Conservation (phyloP, 2,329 filamentous ascomycete species). For the Trichoderma semiorbis region DNA sequence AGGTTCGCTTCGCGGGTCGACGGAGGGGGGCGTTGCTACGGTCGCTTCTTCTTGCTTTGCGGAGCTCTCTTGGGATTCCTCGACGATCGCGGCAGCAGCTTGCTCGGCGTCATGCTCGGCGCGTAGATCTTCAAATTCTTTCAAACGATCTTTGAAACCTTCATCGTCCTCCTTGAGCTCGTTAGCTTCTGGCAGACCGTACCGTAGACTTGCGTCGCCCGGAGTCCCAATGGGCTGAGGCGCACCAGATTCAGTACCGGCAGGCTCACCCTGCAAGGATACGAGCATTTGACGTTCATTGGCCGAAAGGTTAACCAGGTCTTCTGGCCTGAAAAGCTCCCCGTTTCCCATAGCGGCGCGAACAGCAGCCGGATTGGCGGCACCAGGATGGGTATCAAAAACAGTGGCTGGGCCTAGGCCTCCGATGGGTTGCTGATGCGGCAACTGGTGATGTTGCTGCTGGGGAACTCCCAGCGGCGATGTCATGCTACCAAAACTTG, state of each 20-base stretch:
- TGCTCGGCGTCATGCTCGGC: slow-evolving; percentile 64
- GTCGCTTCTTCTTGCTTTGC: background rate
- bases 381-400: slow-evolving; percentile 57
- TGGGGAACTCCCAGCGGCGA: slow-evolving; percentile 66
- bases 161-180: slow-evolving; percentile 53
- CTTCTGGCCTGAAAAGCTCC: slow-evolving; percentile 66
- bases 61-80: slow-evolving; percentile 13
- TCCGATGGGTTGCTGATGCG: slow-evolving; percentile 49
- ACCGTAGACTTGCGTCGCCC: slow-evolving; percentile 36
- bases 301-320: slow-evolving; percentile 62
- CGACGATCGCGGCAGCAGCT: slow-evolving; percentile 29
- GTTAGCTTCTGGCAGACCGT: slow-evolving; percentile 48
- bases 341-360: slow-evolving; percentile 33
- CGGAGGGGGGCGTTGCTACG: background rate
- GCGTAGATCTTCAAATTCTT: slow-evolving; percentile 77
- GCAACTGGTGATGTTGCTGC: slow-evolving; percentile 33
- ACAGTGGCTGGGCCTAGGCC: slow-evolving; percentile 64
- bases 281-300: slow-evolving; percentile 53
- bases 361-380: slow-evolving; percentile 23
- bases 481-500: slow-evolving; percentile 90
- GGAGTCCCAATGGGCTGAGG: slow-evolving; percentile 39
- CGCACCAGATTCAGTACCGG: slow-evolving; percentile 25
- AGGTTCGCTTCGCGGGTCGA: slow-evolving; percentile 14
- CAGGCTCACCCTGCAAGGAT: slow-evolving; percentile 29
- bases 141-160: slow-evolving; percentile 67